Evolutionary conservation across 169 alveolate species (phyloP).

Genomic region (Theileria orientalis): DNA sequence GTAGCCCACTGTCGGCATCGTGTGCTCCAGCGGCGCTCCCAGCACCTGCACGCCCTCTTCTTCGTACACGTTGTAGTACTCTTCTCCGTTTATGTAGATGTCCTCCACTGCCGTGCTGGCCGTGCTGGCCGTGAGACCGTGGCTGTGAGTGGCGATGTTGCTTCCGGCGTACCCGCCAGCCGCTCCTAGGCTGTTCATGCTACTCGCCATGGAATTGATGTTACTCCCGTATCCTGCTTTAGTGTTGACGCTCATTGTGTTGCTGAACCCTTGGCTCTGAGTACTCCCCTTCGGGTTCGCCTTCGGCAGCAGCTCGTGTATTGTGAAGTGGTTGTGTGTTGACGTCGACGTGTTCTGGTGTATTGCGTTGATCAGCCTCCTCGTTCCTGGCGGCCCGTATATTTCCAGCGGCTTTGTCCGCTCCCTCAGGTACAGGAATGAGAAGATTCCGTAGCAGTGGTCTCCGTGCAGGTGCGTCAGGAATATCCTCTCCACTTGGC

Average conservation of each 20-base stretch:
- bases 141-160: background rate
- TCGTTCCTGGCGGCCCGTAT: conserved; percentile 77
- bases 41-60: conserved; percentile 54
- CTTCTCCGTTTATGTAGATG: conserved; percentile 42
- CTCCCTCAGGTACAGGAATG: conserved; percentile 38
- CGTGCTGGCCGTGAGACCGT: background rate
- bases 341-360: conserved; percentile 37
- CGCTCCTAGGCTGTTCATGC: too few species aligned
- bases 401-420: conserved; percentile 55
- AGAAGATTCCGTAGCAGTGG: conserved; percentile 79
- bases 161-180: background rate
- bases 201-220: background rate
- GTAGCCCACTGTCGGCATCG: conserved; percentile 83
- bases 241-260: background rate
- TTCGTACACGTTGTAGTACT: conserved; percentile 52
- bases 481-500: conserved; percentile 67
- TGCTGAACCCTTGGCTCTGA: too few species aligned
- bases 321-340: conserved; percentile 13
- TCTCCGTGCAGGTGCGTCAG: conserved; percentile 85
- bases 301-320: conserved; percentile 41
- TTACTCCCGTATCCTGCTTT: background rate
- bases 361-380: conserved; percentile 34
- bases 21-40: conserved; percentile 75
- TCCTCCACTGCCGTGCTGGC: conserved; percentile 26
- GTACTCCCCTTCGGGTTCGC: too few species aligned